Conservation (phyloP, 225 moss, liverwort and hornwort genomes). For the Sphagnum tenellum region DNA sequence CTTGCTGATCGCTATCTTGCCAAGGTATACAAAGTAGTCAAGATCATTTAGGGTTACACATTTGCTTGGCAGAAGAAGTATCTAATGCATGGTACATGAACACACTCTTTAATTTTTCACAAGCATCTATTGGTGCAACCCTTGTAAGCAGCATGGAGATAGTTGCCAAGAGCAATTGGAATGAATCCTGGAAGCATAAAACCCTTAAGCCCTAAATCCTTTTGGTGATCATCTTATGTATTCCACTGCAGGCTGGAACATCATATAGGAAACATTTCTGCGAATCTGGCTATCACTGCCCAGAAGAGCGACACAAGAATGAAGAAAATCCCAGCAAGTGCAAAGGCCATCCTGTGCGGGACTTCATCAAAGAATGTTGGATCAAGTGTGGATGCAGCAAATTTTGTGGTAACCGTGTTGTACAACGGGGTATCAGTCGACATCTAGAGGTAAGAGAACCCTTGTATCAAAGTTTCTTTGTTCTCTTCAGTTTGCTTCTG, state of each 20-base stretch:
- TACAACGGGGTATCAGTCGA: conserved; percentile 71
- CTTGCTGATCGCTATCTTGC: conserved; percentile 34
- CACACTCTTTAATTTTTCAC: conserved; percentile 1
- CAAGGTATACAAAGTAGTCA: conserved; percentile 12
- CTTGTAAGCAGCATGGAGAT: no score
- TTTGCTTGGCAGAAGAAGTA: background rate
- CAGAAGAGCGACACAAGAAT: conserved; percentile 53
- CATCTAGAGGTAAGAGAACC: conserved; percentile 45
- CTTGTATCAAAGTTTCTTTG: no score
- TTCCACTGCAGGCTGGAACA: conserved; percentile 5
- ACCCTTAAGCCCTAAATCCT: no score
- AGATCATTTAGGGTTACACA: no score
- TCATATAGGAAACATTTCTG: conserved; percentile 35
- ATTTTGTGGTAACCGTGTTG: conserved; percentile 86
- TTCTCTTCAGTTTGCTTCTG: no score
- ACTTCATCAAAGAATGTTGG: conserved; percentile 90
- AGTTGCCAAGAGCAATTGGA: no score
- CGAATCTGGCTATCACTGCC: conserved; percentile 50
- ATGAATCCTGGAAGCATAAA: no score
- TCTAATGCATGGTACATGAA: background rate
- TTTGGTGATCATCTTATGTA: no score
- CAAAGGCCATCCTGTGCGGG: conserved; percentile 63
- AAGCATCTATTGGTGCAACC: background rate
- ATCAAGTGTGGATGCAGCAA: conserved; percentile 86
- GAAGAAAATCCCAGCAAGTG: conserved; percentile 43